Evolutionary conservation across 148 eudicot species (phyloP), one percentile per base, ranked within the genome.

Genomic region (Simmondsia chinensis): DNA sequence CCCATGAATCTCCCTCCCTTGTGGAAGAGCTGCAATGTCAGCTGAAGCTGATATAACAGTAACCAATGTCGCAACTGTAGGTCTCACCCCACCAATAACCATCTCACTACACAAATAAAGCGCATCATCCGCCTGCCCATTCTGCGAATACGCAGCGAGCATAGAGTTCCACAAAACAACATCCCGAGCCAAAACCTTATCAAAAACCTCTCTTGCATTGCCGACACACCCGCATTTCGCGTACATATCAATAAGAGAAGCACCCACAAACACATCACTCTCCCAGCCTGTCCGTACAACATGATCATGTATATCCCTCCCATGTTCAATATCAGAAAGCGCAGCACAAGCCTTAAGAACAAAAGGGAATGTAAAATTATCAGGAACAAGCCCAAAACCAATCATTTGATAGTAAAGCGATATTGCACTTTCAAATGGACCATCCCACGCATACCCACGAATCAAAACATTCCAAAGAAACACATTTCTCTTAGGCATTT

Each of bases 361-460:
- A 55, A 85, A 85, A 3, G 95, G 95, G 54, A 70, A 85, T 2
- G 89, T 85, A 38, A 77, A 85, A 39, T 77, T 85, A 63, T 85
- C 89, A 18, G 95, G 95, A 21, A 53, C 53, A 40, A 70, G 74
- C 9, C 80, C 86, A 51, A 59, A 47, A 45, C 70, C 78, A 24
- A 77, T 48, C 77, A 85, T 67, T 34, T 54, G 59, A 45, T 64
- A 50, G 40, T 56, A 80, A 4, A 85, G 53, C 2, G 70, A 52
- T 32, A 85, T 43, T 0, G 95, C 77, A 49, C 46, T 59, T n/a
- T 72, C 72, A 37, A 72, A 80, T 1, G 89, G 95, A 0, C 95
- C 89, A 42, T 75, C 74, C 95, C 95, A 85, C 1, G 95, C 95
- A 43, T 85, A 85, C 72, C 89, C 95, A 36, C 95, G 89, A 47